Conservation (phyloP, 257 asterid genomes). For the Solanum bukasovii region DNA sequence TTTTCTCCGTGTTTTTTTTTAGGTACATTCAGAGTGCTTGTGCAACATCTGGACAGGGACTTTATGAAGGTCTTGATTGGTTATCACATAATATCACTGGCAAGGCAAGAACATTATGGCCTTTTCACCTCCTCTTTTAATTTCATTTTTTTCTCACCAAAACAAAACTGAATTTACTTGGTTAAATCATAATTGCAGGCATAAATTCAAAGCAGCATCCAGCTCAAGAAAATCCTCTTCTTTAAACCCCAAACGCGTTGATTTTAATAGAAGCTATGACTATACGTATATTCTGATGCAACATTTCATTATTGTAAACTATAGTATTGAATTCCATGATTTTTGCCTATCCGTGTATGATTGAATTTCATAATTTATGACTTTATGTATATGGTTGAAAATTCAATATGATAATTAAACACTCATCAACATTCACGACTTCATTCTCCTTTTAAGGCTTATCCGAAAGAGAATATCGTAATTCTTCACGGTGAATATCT, state of each 20-base stretch:
- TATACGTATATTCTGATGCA: background rate
- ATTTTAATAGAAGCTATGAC: background rate
- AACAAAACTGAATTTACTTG: background rate
- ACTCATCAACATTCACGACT: too few species aligned
- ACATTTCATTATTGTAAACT: background rate
- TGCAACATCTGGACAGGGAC: conserved; percentile 43
- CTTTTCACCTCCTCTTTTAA: background rate
- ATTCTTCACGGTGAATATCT: background rate
- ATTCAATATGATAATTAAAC: background rate
- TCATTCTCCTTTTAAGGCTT: background rate
- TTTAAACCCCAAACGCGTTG: background rate
- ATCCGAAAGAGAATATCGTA: background rate
- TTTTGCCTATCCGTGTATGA: background rate
- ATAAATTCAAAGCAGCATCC: background rate
- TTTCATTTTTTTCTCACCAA: background rate
- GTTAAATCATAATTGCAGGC: conserved; percentile 1
- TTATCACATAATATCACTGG: conserved; percentile 23
- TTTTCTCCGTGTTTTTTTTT: background rate
- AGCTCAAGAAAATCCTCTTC: background rate
- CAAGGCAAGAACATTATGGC: conserved; percentile 12
- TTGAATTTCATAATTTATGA: background rate
- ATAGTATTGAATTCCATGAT: background rate
- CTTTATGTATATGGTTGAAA: background rate
- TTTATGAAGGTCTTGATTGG: conserved; percentile 52
- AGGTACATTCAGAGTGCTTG: conserved; percentile 40